Percentiles rank a stretch among this genome's conserved stretches.
Conservation (phyloP, 2,329 filamentous ascomycete species). For the Aureobasidium pullulans region DNA sequence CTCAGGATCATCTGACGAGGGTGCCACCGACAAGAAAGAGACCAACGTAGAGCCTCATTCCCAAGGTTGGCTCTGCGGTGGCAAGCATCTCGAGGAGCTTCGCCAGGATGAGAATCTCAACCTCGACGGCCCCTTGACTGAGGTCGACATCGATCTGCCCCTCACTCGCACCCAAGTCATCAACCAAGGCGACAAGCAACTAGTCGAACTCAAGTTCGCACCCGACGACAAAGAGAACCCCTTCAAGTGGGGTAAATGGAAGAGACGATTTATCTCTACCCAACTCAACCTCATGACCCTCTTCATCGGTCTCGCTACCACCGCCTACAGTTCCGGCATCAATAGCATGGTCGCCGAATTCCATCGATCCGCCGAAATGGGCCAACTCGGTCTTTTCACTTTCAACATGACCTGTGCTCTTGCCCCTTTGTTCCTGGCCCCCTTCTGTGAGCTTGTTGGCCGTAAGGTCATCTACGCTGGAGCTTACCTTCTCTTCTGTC, state of each 20-base stretch:
- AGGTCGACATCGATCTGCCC: slow-evolving; percentile 43
- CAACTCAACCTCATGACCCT: slow-evolving; percentile 47
- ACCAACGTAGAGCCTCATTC: slow-evolving; percentile 6
- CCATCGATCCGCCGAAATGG: slow-evolving; percentile 34
- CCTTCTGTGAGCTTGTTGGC: slow-evolving; percentile 45
- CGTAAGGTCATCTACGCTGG: slow-evolving; percentile 41
- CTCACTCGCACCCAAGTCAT: slow-evolving; percentile 39
- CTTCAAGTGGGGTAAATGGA: slow-evolving; percentile 41
- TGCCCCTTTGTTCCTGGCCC: slow-evolving; percentile 41
- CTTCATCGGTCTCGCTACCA: slow-evolving; percentile 49
- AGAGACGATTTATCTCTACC: slow-evolving; percentile 40
- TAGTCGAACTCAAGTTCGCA: slow-evolving; percentile 41
- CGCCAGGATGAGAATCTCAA: slow-evolving; percentile 25
- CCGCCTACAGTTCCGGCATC: slow-evolving; percentile 46
- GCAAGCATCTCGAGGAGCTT: slow-evolving; percentile 29
- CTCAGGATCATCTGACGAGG: not conserved
- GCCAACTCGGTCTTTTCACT: slow-evolving; percentile 43
- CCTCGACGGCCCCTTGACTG: slow-evolving; percentile 32
- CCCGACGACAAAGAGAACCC: slow-evolving; percentile 43
- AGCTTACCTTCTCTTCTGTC: slow-evolving; percentile 38
- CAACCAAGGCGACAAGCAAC: slow-evolving; percentile 37
- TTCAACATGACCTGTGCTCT: slow-evolving; percentile 45
- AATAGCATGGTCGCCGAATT: slow-evolving; percentile 40
- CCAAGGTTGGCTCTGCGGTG: slow-evolving; percentile 28
- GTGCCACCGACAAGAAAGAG: slow-evolving; percentile 5